phyloP scores from a whole-genome alignment of 2,329 filamentous ascomycete species.

The Aureobasidium sp. region DNA sequence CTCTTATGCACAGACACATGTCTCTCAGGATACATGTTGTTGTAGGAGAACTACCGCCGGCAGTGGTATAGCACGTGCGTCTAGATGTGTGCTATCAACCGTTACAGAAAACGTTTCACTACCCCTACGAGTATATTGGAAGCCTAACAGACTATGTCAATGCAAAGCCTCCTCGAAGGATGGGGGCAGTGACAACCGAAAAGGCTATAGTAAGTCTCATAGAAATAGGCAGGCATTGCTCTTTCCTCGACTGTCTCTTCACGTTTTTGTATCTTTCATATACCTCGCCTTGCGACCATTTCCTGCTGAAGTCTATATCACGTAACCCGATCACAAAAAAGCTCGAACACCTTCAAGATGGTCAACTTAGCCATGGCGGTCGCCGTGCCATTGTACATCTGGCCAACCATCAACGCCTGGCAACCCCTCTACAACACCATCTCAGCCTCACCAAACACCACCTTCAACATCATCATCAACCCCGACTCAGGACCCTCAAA shows the following conservation, averaged over 20 bases:
- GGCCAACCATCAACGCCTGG: constrained; percentile 16
- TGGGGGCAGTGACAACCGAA: background rate
- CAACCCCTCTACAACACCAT: constrained; percentile 18
- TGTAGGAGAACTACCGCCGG: background rate
- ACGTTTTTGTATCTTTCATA: background rate
- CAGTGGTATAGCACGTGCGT: background rate
- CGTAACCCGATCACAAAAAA: background rate
- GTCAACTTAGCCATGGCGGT: constrained; percentile 16
- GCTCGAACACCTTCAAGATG: background rate
- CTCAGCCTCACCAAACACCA: constrained; percentile 21
- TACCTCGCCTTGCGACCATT: background rate
- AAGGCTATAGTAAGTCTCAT: background rate
- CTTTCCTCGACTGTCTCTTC: background rate
- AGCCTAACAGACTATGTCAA: background rate
- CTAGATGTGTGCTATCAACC: constrained; percentile 1
- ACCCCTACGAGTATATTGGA: constrained; percentile 1
- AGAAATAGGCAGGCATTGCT: background rate
- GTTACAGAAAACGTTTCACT: constrained; percentile 1
- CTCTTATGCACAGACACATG: background rate
- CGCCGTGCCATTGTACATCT: constrained; percentile 18
- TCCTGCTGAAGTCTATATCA: too few relatives aligned
- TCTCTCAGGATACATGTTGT: background rate
- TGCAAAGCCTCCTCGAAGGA: background rate
- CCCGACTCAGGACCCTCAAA: constrained; percentile 23
- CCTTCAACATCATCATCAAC: constrained; percentile 28